phyloP scores from a whole-genome alignment of 2,329 filamentous ascomycete species.

The Exophiala calicioides region DNA sequence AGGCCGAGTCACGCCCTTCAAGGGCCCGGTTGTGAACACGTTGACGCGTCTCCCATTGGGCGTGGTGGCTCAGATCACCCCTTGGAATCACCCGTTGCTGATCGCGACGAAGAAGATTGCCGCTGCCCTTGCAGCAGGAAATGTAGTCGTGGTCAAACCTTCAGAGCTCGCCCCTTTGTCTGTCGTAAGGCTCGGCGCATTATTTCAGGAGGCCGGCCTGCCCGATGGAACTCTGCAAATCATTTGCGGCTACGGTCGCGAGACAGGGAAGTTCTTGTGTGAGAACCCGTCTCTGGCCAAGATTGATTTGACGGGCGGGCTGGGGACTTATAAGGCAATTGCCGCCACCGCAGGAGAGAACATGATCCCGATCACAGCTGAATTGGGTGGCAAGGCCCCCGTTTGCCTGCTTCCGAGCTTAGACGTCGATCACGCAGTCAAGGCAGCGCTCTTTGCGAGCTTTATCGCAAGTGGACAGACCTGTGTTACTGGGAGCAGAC shows the following conservation, averaged over 20 bases:
- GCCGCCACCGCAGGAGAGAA: conserved; percentile 23
- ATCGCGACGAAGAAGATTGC: conserved; percentile 31
- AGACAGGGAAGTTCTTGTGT: conserved; percentile 57
- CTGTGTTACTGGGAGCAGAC: conserved; percentile 57
- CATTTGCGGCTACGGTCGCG: conserved; percentile 55
- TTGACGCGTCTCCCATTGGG: conserved; percentile 40
- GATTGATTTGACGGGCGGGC: conserved; percentile 32
- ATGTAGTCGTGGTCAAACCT: conserved; percentile 43
- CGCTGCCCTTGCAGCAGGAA: conserved; percentile 38
- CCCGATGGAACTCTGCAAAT: conserved; percentile 47
- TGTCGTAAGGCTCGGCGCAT: conserved; percentile 40
- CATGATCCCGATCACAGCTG: conserved; percentile 32
- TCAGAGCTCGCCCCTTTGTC: conserved; percentile 48
- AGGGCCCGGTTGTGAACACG: conserved; percentile 42
- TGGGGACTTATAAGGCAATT: conserved; percentile 32
- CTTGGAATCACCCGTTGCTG: conserved; percentile 12
- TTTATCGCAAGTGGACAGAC: conserved; percentile 60
- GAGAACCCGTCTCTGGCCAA: conserved; percentile 30
- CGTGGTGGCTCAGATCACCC: conserved; percentile 42
- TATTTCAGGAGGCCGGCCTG: conserved; percentile 46
- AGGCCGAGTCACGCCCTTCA: conserved; percentile 65
- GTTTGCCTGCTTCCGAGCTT: conserved; percentile 33
- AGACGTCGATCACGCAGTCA: conserved; percentile 29
- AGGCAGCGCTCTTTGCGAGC: conserved; percentile 40
- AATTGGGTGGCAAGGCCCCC: conserved; percentile 34